Base-by-base conservation (phyloP, 768 basidiomycete species). In the Termitomyces sp. region DNA sequence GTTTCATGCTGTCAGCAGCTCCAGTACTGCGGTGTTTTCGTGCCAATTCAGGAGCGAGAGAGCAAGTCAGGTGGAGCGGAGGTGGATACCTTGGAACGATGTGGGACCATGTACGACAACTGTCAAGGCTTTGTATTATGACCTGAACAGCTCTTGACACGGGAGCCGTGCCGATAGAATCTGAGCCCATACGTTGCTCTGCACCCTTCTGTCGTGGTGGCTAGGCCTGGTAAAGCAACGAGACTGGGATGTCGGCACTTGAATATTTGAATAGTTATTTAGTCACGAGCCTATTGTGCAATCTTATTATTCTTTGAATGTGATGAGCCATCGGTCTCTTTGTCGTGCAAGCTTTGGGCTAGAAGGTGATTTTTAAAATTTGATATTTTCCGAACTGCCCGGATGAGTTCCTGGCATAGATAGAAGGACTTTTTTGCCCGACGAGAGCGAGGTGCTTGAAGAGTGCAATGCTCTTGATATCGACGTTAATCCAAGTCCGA, bases 1-100 rank as follows among this genome's bases (percentile, higher is more conserved):
- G 53, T 61, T 61, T 54, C 53, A 54, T 42, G 14, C 43, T 45
- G 56, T 45, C 49, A 44, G 40, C 2, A 16, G 33, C 51, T 49
- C 52, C 45, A 54, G 6, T 44, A 28, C 45, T 53, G 44, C n/a
- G 38, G 40, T 9, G 33, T 36, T 54, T 46, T 54, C 51, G 51
- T 46, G 40, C 26, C 3, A 32, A 18, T 32, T 47, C 9, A 36
- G 35, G 33, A 24, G 50, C 26, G 36, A 46, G 36, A 30, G 33
- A 45, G 55, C 22, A 42, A 50, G 45, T 44, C 40, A 40, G 57
- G 44, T 1, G 45, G 46, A 18, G 30, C 48, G 14, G 44, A 24
- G 36, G 36, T 7, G 53, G 22, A 22, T 53, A n/a, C 44, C 50
- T 53, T 45, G 18, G 8, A 38, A 50, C 16, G 20, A 49, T 43